phyloP scores from a whole-genome alignment of 495 filamentous ascomycete species.

The Neurospora sp. region DNA sequence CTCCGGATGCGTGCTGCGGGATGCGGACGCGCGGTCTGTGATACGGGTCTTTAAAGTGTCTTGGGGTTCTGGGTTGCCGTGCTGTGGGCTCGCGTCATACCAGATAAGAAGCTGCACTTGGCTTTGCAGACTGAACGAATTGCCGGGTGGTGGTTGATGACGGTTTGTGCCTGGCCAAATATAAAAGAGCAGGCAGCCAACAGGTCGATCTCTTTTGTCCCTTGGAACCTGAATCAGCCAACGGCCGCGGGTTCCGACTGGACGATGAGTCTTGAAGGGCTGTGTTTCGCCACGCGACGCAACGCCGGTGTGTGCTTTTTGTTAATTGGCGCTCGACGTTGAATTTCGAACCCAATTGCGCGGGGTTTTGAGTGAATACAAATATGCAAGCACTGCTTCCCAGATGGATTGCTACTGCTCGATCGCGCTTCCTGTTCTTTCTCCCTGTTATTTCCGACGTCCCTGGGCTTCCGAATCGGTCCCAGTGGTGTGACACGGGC shows the following conservation, averaged over 20 bases:
- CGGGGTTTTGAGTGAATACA: background rate
- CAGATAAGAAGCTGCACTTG: conserved; percentile 15
- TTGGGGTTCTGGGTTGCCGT: conserved; percentile 15
- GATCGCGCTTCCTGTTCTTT: background rate
- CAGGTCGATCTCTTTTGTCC: conserved; percentile 1
- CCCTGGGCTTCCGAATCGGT: background rate
- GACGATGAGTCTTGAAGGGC: background rate
- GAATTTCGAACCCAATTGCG: background rate
- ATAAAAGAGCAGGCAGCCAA: background rate
- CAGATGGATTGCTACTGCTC: background rate
- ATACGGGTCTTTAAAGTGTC: conserved; percentile 12
- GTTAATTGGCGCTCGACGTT: background rate
- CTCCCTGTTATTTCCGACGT: background rate
- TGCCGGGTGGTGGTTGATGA: background rate
- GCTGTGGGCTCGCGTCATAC: conserved; percentile 21
- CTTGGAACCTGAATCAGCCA: background rate
- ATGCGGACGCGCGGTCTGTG: conserved; percentile 4
- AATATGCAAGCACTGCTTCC: conserved; percentile 4
- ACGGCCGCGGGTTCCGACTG: background rate
- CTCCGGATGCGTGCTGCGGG: background rate
- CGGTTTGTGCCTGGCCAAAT: conserved; percentile 3
- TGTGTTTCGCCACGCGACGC: background rate
- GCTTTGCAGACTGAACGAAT: conserved; percentile 1
- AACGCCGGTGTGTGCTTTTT: background rate
- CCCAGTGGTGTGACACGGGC: background rate